A percentile compares a stretch with the other conserved stretches of the same genome.
Evolutionary conservation across 352 stramenopile species (phyloP).

Genomic region (Globisporangium alternatum): DNA sequence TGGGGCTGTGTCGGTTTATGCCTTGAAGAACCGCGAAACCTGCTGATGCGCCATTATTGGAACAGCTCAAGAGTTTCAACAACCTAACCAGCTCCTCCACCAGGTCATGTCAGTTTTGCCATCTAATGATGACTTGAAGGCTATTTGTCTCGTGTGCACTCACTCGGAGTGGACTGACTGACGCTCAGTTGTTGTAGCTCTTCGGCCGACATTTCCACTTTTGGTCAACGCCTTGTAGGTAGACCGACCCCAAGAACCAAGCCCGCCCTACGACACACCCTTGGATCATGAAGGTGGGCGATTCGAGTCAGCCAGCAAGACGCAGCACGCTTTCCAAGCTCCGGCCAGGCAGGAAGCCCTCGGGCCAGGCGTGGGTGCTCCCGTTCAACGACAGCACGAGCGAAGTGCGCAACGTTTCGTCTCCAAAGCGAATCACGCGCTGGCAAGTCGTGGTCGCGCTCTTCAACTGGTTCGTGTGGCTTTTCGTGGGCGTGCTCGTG

Average conservation of each 20-base stretch:
- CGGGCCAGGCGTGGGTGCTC: background rate
- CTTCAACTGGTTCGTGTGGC: constrained; percentile 6
- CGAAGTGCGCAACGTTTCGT: background rate
- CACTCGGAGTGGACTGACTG: background rate
- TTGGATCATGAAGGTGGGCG: background rate
- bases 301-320: background rate
- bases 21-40: too few relatives aligned
- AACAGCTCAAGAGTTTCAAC: too few relatives aligned
- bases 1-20: too few relatives aligned
- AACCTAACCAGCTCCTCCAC: too few relatives aligned
- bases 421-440: background rate
- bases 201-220: background rate
- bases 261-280: too few relatives aligned
- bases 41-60: too few relatives aligned
- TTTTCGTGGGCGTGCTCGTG: background rate
- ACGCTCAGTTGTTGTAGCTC: background rate
- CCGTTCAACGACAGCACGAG: background rate
- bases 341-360: too few relatives aligned
- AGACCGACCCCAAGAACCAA: background rate
- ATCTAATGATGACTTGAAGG: too few relatives aligned
- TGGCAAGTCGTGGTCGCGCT: background rate
- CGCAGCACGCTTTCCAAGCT: background rate
- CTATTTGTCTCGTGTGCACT: background rate
- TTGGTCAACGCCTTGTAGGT: background rate
- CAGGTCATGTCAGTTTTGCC: too few relatives aligned